Evolutionary conservation across 345 rosid genomes (phyloP), one percentile per base, ranked within the genome.

Genomic region (Erodium maritimum): DNA sequence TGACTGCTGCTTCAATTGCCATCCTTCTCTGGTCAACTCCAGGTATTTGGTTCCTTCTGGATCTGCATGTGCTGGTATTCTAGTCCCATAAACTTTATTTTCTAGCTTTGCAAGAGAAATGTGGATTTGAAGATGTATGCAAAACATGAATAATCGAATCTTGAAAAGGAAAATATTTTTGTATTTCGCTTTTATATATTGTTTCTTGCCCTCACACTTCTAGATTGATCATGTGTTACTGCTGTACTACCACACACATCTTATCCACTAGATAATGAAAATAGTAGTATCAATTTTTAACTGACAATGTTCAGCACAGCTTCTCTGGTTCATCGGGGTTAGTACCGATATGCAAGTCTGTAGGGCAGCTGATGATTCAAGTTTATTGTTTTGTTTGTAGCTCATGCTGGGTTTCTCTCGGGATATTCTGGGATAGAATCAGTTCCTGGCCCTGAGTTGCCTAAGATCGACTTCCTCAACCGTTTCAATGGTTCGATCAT

Each of bases 361-460:
- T 29, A 29, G 34, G 34, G 8, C 34, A 29, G 8, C 37, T 21
- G 46, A 25, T 46, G 33, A 33, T 9, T 19, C 10, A 5, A 22
- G 17, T 18, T 17, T 22, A 18, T 59, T 66, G 19, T 57, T 25
- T 13, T 24, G 58, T 66, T 59, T 69, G 80, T 86, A 86, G 97
- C 88, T 50, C 56, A 76, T 68, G 96, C 96, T 17, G 97, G 97
- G 12, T 1, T 91, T 46, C 58, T 91, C 72, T 91, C 96, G 0
- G 97, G 97, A 64, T 71, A 71, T 17, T 21, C 96, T 5, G 97
- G 97, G 29, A 73, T 91, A 58, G 97, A 88, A 77, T 91, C 98
- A 56, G 64, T 88, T n/a, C 96, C 96, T 5, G 90, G 93, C 24
- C 98, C 98, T 5, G 59, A 84, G 57, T 67, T 91, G 65, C 98